phyloP scores from a whole-genome alignment of 2,329 filamentous ascomycete species.

The Diplodia corticola region DNA sequence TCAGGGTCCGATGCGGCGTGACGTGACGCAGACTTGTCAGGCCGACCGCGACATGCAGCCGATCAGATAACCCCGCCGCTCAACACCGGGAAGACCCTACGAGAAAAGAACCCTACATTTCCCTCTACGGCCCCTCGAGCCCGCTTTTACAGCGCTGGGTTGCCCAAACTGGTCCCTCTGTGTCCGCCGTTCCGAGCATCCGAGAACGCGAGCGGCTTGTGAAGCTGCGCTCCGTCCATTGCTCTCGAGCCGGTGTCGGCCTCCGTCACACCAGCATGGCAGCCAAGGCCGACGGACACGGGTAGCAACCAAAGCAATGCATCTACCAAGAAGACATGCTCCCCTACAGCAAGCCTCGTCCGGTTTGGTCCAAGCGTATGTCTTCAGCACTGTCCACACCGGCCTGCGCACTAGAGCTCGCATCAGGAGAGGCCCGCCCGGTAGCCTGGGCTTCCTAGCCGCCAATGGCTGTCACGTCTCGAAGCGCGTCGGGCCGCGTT shows the following conservation, averaged over 20 bases:
- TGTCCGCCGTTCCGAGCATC: not conserved
- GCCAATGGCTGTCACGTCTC: not conserved
- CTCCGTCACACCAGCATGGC: no score
- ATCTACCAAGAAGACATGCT: no score
- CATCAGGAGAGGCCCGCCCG: no score
- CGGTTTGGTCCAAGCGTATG: not conserved
- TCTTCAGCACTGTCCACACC: not conserved
- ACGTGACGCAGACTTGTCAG: not conserved
- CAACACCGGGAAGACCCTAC: not conserved
- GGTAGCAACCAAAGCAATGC: no score
- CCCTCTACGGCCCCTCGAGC: no score
- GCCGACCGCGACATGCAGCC: not conserved
- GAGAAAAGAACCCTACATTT: not conserved
- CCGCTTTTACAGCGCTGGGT: not conserved
- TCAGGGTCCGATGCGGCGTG: not conserved
- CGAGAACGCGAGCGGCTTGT: no score
- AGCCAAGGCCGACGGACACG: no score
- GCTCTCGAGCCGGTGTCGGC: no score
- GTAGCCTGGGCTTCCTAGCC: not conserved
- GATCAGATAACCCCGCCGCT: no score
- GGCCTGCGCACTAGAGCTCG: not conserved
- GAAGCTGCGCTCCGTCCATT: no score
- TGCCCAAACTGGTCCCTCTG: not conserved
- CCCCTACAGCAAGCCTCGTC: no score
- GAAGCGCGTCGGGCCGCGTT: not conserved